These are phyloP conservation scores for Selenicereus undatus DNA, from an alignment of 148 eudicot genomes.

Conservation along the genomic window DNA sequence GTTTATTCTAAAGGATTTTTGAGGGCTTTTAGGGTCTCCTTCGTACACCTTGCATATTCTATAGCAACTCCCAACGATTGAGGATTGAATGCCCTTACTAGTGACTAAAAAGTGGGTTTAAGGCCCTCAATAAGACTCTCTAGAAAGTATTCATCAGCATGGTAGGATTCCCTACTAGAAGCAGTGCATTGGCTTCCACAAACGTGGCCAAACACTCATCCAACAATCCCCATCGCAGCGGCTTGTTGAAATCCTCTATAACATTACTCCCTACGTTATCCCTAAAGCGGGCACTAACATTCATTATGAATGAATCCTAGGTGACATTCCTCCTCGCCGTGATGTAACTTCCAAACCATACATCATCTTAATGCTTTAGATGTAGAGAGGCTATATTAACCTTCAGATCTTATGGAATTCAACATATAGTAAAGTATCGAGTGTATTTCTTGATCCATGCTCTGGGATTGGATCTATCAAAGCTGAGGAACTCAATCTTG, in stretches of 20 bases:
- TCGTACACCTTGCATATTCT: neutral
- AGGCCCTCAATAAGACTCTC: neutral
- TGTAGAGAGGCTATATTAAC: neutral
- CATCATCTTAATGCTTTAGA: neutral
- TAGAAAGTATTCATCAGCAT: neutral
- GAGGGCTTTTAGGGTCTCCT: neutral
- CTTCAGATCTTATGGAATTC: neutral
- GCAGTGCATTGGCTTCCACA: neutral
- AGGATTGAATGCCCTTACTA: neutral
- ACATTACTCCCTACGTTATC: neutral
- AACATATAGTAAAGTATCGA: too few relatives aligned
- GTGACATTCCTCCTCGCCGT: neutral
- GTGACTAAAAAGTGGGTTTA: neutral
- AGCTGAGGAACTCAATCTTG: neutral
- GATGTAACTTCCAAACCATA: neutral
- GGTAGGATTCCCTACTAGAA: neutral
- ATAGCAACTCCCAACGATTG: neutral
- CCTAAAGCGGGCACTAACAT: too few relatives aligned
- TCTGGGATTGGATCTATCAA: neutral
- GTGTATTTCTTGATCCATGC: neutral
- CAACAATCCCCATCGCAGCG: neutral
- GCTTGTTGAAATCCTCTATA: neutral
- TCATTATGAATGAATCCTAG: neutral
- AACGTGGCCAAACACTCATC: neutral
- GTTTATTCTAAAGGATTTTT: neutral